phyloP scores from a whole-genome alignment of 768 basidiomycete genomes.

The Symmetrospora coprosmae region DNA sequence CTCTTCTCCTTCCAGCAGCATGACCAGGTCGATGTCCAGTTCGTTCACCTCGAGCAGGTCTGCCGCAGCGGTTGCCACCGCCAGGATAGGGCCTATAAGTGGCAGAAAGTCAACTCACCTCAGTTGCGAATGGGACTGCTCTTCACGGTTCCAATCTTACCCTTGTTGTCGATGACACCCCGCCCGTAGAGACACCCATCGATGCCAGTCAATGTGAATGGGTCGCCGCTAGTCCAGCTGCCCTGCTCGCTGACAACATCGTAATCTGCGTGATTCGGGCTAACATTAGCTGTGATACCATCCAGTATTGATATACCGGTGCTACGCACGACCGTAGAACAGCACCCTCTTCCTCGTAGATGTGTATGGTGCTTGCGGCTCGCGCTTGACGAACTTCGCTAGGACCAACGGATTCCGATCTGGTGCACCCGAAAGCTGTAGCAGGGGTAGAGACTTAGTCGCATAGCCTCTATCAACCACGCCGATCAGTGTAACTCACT shows the following conservation, averaged over 20 bases:
- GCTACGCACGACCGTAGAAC: constrained; percentile 61
- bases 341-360: constrained; percentile 55
- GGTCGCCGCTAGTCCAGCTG: constrained; percentile 64
- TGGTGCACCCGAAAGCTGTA: constrained; percentile 60
- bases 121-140: too few relatives aligned
- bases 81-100: constrained; percentile 62
- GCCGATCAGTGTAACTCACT: constrained; percentile 37
- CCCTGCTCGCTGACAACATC: constrained; percentile 68
- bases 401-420: constrained; percentile 74
- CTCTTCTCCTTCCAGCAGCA: constrained; percentile 91
- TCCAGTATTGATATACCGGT: background rate
- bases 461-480: background rate
- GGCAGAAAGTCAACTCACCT: background rate
- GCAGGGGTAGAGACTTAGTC: background rate
- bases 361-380: constrained; percentile 33
- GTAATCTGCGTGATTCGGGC: constrained; percentile 59
- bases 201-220: constrained; percentile 63
- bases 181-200: constrained; percentile 85
- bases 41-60: constrained; percentile 56
- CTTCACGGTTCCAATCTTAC: background rate
- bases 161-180: constrained; percentile 78
- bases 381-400: constrained; percentile 67
- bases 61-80: constrained; percentile 76
- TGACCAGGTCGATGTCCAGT: constrained; percentile 71
- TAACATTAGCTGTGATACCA: too few relatives aligned